These are phyloP conservation scores for Ogataea neopini DNA, from an alignment of 805 yeast species.

Conservation along the genomic window DNA sequence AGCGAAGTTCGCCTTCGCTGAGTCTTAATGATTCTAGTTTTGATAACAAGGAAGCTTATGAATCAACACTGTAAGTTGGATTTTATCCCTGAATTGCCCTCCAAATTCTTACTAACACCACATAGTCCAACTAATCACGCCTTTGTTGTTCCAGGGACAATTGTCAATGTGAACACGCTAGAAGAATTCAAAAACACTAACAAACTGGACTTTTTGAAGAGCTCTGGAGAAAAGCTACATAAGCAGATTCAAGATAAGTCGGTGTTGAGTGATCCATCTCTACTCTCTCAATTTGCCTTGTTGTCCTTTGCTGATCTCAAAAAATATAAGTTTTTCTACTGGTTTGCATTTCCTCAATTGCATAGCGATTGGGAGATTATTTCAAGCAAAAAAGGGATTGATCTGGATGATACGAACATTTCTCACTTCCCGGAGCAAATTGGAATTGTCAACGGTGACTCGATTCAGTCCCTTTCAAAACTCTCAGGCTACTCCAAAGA, in stretches of 20 bases:
- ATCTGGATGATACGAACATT: background rate
- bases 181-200: constrained; percentile 78
- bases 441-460: constrained; percentile 11
- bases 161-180: constrained; percentile 72
- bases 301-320: constrained; percentile 86
- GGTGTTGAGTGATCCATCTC: constrained; percentile 41
- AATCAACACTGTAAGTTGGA: constrained; percentile 23
- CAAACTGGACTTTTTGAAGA: constrained; percentile 57
- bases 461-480: constrained; percentile 12
- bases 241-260: constrained; percentile 35
- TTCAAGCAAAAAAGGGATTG: constrained; percentile 10
- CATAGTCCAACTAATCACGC: constrained; percentile 20
- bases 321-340: constrained; percentile 82
- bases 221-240: constrained; percentile 31
- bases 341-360: constrained; percentile 82
- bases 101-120: background rate
- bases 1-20: constrained; percentile 34
- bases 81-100: too few species aligned
- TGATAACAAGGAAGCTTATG: constrained; percentile 11
- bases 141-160: constrained; percentile 35
- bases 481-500: constrained; percentile 10
- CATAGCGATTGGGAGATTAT: constrained; percentile 48
- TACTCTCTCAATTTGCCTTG: constrained; percentile 46
- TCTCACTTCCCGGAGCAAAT: constrained; percentile 17
- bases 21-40: constrained; percentile 38